Percentiles rank a stretch among this genome's conserved stretches.
Evolutionary conservation across 805 yeast species (phyloP).

Genomic region (Hanseniaspora clermontiae): DNA sequence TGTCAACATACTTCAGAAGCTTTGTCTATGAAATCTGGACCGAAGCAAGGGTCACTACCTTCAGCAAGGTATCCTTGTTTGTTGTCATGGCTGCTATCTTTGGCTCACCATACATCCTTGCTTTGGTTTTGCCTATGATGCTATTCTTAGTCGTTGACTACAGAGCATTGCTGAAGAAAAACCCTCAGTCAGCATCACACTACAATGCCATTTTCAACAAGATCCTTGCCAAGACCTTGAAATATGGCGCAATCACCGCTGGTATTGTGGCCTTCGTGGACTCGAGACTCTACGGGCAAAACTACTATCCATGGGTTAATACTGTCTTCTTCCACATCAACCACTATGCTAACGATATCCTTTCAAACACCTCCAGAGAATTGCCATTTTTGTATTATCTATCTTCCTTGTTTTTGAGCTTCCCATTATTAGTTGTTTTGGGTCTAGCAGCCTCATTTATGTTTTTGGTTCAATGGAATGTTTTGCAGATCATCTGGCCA

Average conservation of each 20-base stretch:
- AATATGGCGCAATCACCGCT: slow-evolving; percentile 17
- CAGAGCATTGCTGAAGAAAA: neutral
- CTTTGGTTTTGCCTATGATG: slow-evolving; percentile 49
- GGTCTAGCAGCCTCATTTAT: slow-evolving; percentile 19
- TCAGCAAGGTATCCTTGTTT: slow-evolving; percentile 22
- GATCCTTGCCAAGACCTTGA: slow-evolving; percentile 17
- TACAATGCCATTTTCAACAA: slow-evolving; percentile 21
- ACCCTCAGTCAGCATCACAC: slow-evolving; percentile 5
- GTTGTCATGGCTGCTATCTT: slow-evolving; percentile 52
- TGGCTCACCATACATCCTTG: slow-evolving; percentile 86
- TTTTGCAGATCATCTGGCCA: slow-evolving; percentile 26
- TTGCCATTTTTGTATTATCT: slow-evolving; percentile 23
- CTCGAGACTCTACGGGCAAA: slow-evolving; percentile 44
- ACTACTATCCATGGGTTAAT: slow-evolving; percentile 47
- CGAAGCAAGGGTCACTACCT: slow-evolving; percentile 13
- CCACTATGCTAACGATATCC: no score
- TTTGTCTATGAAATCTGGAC: neutral
- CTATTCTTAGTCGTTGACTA: slow-evolving; percentile 25
- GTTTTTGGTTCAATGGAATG: slow-evolving; percentile 32
- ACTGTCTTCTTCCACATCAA: slow-evolving; percentile 57
- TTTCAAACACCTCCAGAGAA: neutral
- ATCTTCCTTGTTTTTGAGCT: slow-evolving; percentile 51
- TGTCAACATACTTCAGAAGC: neutral
- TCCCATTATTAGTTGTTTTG: slow-evolving; percentile 35
- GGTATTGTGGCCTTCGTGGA: slow-evolving; percentile 33